Evolutionary conservation across 1,139 yeast genomes (phyloP).

Genomic region (Petasospora rhodanensis): DNA sequence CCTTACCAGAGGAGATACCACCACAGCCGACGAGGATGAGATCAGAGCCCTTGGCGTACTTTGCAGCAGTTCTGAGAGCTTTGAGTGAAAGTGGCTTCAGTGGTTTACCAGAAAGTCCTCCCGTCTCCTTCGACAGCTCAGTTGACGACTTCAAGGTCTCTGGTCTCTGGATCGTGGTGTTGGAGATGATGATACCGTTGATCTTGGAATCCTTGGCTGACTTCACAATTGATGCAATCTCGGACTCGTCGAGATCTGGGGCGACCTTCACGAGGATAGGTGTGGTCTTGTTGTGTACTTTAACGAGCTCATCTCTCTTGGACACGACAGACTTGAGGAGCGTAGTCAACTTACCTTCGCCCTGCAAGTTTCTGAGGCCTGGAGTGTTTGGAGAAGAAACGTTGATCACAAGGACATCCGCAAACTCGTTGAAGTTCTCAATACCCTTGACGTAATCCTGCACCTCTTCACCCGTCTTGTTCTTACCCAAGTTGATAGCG

Average conservation of each 20-base stretch:
- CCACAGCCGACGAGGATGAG: constrained; percentile 90
- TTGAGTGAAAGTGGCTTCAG: constrained; percentile 72
- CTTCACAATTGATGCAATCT: constrained; percentile 76
- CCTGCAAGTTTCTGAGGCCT: constrained; percentile 83
- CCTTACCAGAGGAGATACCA: constrained; percentile 80
- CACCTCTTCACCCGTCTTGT: constrained; percentile 86
- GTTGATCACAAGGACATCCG: constrained; percentile 85
- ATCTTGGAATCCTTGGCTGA: constrained; percentile 74
- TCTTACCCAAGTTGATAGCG: constrained; percentile 86
- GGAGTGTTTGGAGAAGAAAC: constrained; percentile 98
- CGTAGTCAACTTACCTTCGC: constrained; percentile 63
- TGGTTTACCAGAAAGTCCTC: constrained; percentile 94
- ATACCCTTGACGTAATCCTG: constrained; percentile 85
- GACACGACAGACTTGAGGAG: constrained; percentile 61
- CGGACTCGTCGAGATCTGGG: constrained; percentile 83
- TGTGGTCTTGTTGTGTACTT: constrained; percentile 40
- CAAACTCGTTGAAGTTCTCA: constrained; percentile 69
- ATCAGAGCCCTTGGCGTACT: constrained; percentile 63
- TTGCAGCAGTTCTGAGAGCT: constrained; percentile 66
- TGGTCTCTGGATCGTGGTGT: constrained; percentile 87
- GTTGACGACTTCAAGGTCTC: constrained; percentile 45
- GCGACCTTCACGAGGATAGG: constrained; percentile 90
- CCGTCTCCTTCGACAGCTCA: constrained; percentile 51
- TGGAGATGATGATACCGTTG: constrained; percentile 90
- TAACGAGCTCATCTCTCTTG: constrained; percentile 49